Base-by-base conservation (phyloP, 2,329 filamentous ascomycete species). In the Aurifilum marmelostoma region DNA sequence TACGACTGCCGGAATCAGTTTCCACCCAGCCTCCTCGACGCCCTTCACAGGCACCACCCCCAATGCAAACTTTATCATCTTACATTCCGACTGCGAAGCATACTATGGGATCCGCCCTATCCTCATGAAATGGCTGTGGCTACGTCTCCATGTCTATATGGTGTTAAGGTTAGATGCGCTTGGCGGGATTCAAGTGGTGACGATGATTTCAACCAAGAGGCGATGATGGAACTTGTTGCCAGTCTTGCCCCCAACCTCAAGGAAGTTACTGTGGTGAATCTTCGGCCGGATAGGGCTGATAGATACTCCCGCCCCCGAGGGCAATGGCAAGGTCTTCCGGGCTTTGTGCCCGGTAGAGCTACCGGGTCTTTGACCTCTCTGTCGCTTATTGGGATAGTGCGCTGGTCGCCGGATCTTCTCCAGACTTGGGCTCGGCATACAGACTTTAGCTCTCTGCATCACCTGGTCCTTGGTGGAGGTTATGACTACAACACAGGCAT, bases 1-100 rank as follows among this genome's bases (percentile, higher is more conserved):
- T 69, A 66, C 60, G 21, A 69, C 37, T 69, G 59, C 64, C 37
- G 37, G 29, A 63, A 58, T 27, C 67, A 66, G 27, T 66, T 66
- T 34, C 59, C 67, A 14, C 67, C 64, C 1, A 34, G 14, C 50
- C 67, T 66, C 32, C 64, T 52, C 29, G 59, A 63, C 47, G 58
- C 27, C 12, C 34, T 66, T 18, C 67, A 66, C n/a, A 14, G 65
- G 21, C 52, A 63, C 37, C 37, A 39, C 2, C 37, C 37, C n/a
- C 59, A 43, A 21, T 69, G 63, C 67, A 66, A 16, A 32, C 67
- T 66, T 37, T 11, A 64, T 9, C 67, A 69, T 58, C 59, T 62
- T 24, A 60, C 59, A 1, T 69, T 66, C n/a, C 59, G 63, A 29
- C 2, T 66, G 14, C 59, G 60, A 63, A 66, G 59, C 39, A 24